These are phyloP conservation scores for Pseudogymnoascus sp. DNA, from an alignment of 2,329 filamentous ascomycete species.

Conservation along the genomic window DNA sequence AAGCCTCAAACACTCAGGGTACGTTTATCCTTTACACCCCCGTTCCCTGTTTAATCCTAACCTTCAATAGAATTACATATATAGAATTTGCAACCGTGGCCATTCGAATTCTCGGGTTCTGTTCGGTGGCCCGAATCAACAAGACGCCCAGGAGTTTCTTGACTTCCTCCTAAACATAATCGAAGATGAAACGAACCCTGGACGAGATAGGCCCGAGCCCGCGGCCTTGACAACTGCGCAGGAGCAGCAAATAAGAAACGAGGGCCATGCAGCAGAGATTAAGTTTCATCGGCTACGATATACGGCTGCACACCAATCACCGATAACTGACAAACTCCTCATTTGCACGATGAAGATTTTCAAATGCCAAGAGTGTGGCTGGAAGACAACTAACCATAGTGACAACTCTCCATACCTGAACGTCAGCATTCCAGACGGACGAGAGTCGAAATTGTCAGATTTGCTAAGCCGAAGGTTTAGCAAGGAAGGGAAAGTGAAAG, in stretches of 20 bases:
- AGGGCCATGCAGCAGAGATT: neutral
- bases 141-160: conserved; percentile 88
- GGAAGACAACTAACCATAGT: conserved; percentile 69
- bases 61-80: conserved; percentile 51
- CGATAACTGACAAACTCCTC: neutral
- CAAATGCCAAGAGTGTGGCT: conserved; percentile 9
- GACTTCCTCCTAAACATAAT: conserved; percentile 73
- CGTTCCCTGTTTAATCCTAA: conserved; percentile 18
- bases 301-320: neutral
- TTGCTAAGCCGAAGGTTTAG: neutral
- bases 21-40: conserved; percentile 22
- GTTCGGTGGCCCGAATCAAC: conserved; percentile 70
- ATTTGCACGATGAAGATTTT: neutral
- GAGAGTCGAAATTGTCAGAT: neutral
- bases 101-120: conserved; percentile 36
- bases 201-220: conserved; percentile 51
- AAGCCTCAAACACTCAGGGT: conserved; percentile 51
- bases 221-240: conserved; percentile 40
- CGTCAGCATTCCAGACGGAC: conserved; percentile 1
- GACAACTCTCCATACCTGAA: conserved; percentile 42
- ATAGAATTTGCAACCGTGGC: conserved; percentile 53
- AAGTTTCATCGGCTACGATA: conserved; percentile 9
- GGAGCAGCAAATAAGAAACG: conserved; percentile 8
- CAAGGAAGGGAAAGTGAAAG: neutral
- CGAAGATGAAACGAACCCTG: conserved; percentile 75